Evolutionary conservation across 2,329 filamentous ascomycete genomes (phyloP).

Genomic region (Aspergillus bombycis): DNA sequence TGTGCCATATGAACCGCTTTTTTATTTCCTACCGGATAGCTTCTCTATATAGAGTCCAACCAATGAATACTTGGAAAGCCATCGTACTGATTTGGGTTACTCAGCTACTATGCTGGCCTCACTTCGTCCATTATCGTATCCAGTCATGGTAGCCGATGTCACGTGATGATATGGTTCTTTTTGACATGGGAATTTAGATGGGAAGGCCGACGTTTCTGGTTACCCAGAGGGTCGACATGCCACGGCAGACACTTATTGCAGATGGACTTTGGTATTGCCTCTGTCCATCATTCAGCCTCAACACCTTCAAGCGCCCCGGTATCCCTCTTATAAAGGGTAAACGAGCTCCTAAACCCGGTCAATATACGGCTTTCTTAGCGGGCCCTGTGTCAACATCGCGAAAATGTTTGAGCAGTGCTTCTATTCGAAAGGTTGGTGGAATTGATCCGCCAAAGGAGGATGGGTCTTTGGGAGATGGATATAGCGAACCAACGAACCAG

Average conservation of each 20-base stretch:
- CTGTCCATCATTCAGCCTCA: constrained; percentile 39
- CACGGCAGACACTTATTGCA: constrained; percentile 32
- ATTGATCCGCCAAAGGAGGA: background rate
- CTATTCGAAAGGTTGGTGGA: background rate
- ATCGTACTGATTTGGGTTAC: background rate
- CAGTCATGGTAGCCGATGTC: constrained; percentile 4
- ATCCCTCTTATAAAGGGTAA: constrained; percentile 15
- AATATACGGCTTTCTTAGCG: background rate
- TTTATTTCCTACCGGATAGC: constrained; percentile 16
- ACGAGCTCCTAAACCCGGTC: constrained; percentile 12
- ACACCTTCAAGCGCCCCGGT: constrained; percentile 21
- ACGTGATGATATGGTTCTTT: constrained; percentile 20
- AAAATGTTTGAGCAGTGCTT: constrained; percentile 25
- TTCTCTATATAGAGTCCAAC: background rate
- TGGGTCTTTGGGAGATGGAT: background rate
- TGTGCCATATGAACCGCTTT: constrained; percentile 23
- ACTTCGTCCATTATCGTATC: background rate
- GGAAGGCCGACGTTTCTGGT: constrained; percentile 1
- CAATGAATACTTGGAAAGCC: background rate
- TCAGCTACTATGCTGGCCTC: background rate
- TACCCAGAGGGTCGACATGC: constrained; percentile 34
- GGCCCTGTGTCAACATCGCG: constrained; percentile 17
- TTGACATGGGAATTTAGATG: background rate
- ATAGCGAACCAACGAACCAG: background rate
- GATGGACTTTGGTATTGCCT: constrained; percentile 48